Evolutionary conservation across 2,329 filamentous ascomycete genomes (phyloP), one percentile per base, ranked within the genome.

Genomic region (Diaporthe nobilis): DNA sequence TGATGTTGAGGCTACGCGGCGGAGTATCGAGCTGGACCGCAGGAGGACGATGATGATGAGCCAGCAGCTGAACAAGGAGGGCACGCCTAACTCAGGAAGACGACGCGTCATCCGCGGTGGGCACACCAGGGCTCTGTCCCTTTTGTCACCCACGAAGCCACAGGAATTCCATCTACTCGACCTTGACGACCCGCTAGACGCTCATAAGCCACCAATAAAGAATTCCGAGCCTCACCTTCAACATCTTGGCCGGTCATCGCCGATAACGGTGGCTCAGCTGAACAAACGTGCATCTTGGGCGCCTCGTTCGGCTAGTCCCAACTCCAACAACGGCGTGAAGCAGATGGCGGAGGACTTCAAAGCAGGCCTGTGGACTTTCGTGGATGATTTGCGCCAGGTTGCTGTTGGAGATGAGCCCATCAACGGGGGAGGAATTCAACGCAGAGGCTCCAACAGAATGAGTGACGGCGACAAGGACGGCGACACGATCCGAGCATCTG

Each of bases 351-450:
- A 94, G 76, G 97, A 98, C 84, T 92, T 99, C 83, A 95, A 93
- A 82, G 92, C 97, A 71, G 96, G 97, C 2, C 86, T 99, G 67
- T 96, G 94, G 92, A 98, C 95, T 1, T 99, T 99, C 84, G 92
- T 98, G 76, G 97, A 98, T 83, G 97, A 99, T 82, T 92, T 99
- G 65, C 91, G 96, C 79, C 97, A 98, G 84, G 97, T 96, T 20
- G 98, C 97, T 0, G 95, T 99, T 9, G 97, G 97, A 34, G 97
- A 99, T 73, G 97, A 99, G 85, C 94, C 92, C 22, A 91, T 95
- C 77, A 92, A 88, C 76, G 92, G 91, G 20, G 77, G 79, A 25
- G 78, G 80, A 15, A 55, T 74, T 4, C 78, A 80, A 51, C 77
- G 76, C 17, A 73, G 76, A 20, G 73, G 61, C 17, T 73, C 76